A percentile compares a stretch with the other conserved stretches of the same genome.
Conservation (phyloP, 495 filamentous ascomycete genomes). For the Daldinia grandis region DNA sequence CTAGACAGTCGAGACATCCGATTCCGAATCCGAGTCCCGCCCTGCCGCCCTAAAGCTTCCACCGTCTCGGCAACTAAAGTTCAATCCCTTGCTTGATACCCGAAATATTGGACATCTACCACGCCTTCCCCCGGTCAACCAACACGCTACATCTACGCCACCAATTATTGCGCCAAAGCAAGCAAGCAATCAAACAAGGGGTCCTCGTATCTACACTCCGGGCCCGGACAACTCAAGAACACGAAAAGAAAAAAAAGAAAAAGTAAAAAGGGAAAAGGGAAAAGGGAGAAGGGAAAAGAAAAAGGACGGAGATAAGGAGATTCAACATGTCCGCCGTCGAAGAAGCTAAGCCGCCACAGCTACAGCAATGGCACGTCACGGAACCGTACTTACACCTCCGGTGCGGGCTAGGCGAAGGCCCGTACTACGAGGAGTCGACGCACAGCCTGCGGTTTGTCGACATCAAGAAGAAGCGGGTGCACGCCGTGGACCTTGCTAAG, state of each 20-base stretch:
- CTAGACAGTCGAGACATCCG: slow-evolving; percentile 3
- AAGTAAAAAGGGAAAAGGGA: too few species aligned
- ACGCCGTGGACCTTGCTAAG: slow-evolving; percentile 72
- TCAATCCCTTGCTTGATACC: slow-evolving; percentile 15
- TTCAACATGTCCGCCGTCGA: slow-evolving; percentile 7
- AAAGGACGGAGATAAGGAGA: neutral
- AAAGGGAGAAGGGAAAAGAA: neutral
- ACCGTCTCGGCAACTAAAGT: slow-evolving; percentile 14
- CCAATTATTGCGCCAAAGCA: neutral
- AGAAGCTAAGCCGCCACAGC: slow-evolving; percentile 16
- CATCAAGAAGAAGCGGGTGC: slow-evolving; percentile 80
- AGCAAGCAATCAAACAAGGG: slow-evolving; percentile 16
- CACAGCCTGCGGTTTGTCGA: slow-evolving; percentile 88
- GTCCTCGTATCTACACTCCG: neutral
- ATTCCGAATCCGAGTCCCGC: slow-evolving; percentile 30
- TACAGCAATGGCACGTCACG: slow-evolving; percentile 56
- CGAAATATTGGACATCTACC: slow-evolving; percentile 20
- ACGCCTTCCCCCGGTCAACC: neutral
- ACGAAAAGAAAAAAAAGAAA: slow-evolving; percentile 5
- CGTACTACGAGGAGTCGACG: slow-evolving; percentile 74
- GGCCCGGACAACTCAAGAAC: neutral
- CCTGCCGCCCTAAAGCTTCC: slow-evolving; percentile 2
- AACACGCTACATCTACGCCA: slow-evolving; percentile 2
- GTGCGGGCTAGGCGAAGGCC: slow-evolving; percentile 83
- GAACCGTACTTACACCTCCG: slow-evolving; percentile 79